Conservation (phyloP, 2,329 filamentous ascomycete genomes). For the Ceratocystis destructans region DNA sequence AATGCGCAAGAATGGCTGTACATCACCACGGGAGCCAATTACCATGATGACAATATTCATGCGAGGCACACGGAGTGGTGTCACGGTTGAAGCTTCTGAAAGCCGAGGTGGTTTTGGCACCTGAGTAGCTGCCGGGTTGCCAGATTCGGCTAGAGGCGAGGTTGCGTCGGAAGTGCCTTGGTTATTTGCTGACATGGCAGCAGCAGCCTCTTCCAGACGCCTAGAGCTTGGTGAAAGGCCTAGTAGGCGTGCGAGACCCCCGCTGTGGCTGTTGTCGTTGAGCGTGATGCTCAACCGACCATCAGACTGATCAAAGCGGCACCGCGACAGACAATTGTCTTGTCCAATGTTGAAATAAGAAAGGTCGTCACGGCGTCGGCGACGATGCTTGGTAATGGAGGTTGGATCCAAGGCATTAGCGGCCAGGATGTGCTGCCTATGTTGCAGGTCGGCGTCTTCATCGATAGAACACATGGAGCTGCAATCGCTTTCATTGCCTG, state of each 20-base stretch:
- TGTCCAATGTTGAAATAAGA: constrained; percentile 44
- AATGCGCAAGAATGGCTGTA: constrained; percentile 66
- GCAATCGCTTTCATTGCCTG: not conserved
- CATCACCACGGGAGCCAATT: constrained; percentile 66
- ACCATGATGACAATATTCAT: constrained; percentile 76
- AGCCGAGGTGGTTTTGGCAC: constrained; percentile 14
- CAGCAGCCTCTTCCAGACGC: not conserved
- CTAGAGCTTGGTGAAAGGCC: constrained; percentile 1
- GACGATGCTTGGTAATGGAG: not conserved
- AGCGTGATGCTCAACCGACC: constrained; percentile 59
- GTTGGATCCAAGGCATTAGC: not conserved
- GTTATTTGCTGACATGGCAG: not conserved
- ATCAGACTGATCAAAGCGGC: constrained; percentile 48
- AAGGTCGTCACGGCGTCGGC: not conserved
- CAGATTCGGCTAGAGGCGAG: not conserved
- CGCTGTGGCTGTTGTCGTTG: constrained; percentile 53
- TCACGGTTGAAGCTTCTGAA: constrained; percentile 11
- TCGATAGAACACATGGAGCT: not conserved
- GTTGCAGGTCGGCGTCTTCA: not conserved
- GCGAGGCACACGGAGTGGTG: constrained; percentile 16
- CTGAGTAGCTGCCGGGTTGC: constrained; percentile 3
- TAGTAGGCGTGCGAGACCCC: constrained; percentile 45
- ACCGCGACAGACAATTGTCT: constrained; percentile 49
- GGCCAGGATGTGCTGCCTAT: not conserved
- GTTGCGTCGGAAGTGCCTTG: not conserved